Percentiles rank a stretch among this genome's conserved stretches.
Evolutionary conservation across 768 basidiomycete species (phyloP).

Genomic region (Trametes maxima): DNA sequence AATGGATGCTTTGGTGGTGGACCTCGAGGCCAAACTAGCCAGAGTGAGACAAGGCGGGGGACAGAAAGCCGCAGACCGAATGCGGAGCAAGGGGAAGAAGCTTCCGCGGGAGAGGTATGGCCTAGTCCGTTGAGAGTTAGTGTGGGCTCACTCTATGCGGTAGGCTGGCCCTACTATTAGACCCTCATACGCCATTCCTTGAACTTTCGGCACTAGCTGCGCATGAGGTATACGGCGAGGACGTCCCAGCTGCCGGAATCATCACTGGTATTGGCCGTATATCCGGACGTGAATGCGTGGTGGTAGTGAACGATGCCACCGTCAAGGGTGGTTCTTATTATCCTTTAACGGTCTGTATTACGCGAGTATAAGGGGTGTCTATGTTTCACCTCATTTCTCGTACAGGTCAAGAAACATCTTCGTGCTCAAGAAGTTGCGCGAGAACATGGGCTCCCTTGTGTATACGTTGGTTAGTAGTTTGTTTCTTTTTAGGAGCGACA

Average conservation of each 20-base stretch:
- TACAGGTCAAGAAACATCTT: slow-evolving; percentile 90
- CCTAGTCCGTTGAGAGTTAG: too few species aligned
- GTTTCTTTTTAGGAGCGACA: background rate
- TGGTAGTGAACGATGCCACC: slow-evolving; percentile 94
- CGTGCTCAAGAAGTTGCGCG: slow-evolving; percentile 94
- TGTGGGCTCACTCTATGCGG: background rate
- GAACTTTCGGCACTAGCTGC: slow-evolving; percentile 88
- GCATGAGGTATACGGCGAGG: slow-evolving; percentile 80
- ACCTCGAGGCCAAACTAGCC: slow-evolving; percentile 62
- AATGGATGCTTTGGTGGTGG: slow-evolving; percentile 71
- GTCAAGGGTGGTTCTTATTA: slow-evolving; percentile 94
- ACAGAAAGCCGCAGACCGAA: slow-evolving; percentile 69
- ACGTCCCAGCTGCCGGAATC: slow-evolving; percentile 86
- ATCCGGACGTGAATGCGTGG: slow-evolving; percentile 79
- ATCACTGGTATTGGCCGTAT: slow-evolving; percentile 80
- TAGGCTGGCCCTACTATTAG: slow-evolving; percentile 75
- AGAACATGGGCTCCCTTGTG: slow-evolving; percentile 86
- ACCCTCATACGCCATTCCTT: slow-evolving; percentile 86
- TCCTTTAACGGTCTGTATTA: slow-evolving; percentile 66
- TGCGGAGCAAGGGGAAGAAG: slow-evolving; percentile 78
- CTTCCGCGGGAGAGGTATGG: slow-evolving; percentile 81
- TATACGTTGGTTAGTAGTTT: slow-evolving; percentile 76
- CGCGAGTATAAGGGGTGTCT: background rate
- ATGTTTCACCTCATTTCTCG: background rate
- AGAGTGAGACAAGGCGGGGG: slow-evolving; percentile 73